A percentile compares a stretch with the other conserved stretches of the same genome.
These are phyloP conservation scores for Tulasnella sp. DNA, from an alignment of 768 basidiomycete species.

Conservation along the genomic window DNA sequence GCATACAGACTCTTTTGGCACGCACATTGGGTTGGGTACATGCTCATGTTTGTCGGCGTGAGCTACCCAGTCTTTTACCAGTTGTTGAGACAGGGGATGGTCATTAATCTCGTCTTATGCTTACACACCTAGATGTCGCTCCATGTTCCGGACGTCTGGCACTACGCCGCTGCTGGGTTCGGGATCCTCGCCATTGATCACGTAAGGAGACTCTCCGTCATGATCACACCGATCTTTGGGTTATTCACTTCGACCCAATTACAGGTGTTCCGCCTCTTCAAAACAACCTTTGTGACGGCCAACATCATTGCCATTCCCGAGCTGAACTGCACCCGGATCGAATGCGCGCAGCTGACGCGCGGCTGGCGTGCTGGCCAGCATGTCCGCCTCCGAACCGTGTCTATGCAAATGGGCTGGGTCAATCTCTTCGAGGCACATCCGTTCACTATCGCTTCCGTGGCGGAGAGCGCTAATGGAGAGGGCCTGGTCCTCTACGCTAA, in stretches of 20 bases:
- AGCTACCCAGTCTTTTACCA: slow-evolving; percentile 21
- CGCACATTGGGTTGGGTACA: slow-evolving; percentile 48
- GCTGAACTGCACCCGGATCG: slow-evolving; percentile 36
- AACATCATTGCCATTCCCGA: slow-evolving; percentile 50
- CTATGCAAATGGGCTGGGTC: slow-evolving; percentile 1
- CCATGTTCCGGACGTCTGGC: slow-evolving; percentile 43
- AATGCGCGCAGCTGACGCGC: slow-evolving; percentile 1
- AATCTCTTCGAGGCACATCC: slow-evolving; percentile 52
- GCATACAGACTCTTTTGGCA: slow-evolving; percentile 57
- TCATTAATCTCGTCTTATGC: background rate
- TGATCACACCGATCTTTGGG: background rate
- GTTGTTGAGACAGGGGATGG: slow-evolving; percentile 22
- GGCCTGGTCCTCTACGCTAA: slow-evolving; percentile 9
- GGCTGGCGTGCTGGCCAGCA: slow-evolving; percentile 45
- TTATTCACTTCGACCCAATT: background rate
- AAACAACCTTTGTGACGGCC: slow-evolving; percentile 52
- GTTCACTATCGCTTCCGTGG: slow-evolving; percentile 68
- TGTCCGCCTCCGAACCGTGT: slow-evolving; percentile 31
- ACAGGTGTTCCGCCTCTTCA: slow-evolving; percentile 36
- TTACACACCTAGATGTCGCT: slow-evolving; percentile 20
- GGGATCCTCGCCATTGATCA: slow-evolving; percentile 47
- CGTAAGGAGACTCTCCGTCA: background rate
- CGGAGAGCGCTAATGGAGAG: slow-evolving; percentile 21
- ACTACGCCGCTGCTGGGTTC: slow-evolving; percentile 44
- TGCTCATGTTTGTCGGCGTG: slow-evolving; percentile 48